These are phyloP conservation scores for Ambrosiella beaveri DNA, from an alignment of 2,329 filamentous ascomycete genomes.

Conservation along the genomic window DNA sequence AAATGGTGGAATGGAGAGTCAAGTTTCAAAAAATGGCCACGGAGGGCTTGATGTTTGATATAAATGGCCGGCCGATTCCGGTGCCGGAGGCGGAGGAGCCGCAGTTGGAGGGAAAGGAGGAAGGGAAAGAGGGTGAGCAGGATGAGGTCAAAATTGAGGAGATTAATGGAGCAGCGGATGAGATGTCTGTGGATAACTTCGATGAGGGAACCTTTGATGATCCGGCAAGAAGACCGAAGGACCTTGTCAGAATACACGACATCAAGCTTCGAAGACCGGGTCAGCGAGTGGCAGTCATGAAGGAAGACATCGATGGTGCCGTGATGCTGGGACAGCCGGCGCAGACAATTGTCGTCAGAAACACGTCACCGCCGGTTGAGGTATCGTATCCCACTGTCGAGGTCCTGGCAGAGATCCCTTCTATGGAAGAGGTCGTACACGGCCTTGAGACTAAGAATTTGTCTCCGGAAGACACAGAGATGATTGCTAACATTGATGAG, in stretches of 20 bases:
- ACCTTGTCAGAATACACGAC: background rate
- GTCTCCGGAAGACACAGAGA: constrained; percentile 20
- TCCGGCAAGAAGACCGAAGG: background rate
- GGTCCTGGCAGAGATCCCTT: constrained; percentile 10
- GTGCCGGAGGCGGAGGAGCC: background rate
- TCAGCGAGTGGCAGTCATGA: constrained; percentile 6
- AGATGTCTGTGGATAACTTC: background rate
- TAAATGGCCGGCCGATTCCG: background rate
- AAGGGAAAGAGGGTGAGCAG: background rate
- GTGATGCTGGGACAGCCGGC: constrained; percentile 22
- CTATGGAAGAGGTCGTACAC: constrained; percentile 19
- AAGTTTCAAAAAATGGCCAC: constrained; percentile 5
- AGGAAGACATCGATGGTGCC: constrained; percentile 17
- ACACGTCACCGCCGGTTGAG: constrained; percentile 15
- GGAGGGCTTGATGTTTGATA: constrained; percentile 11
- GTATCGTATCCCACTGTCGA: background rate
- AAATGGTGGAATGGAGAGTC: background rate
- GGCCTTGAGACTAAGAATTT: constrained; percentile 18
- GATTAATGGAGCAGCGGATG: background rate
- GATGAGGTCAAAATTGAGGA: background rate
- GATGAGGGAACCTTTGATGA: background rate
- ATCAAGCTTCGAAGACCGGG: constrained; percentile 5
- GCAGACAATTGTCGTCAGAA: constrained; percentile 31
- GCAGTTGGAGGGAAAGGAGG: background rate
- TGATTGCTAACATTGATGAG: constrained; percentile 30